Evolutionary conservation across 1,284 basidiomycete genomes (phyloP).

Genomic region (Moesziomyces sp.): DNA sequence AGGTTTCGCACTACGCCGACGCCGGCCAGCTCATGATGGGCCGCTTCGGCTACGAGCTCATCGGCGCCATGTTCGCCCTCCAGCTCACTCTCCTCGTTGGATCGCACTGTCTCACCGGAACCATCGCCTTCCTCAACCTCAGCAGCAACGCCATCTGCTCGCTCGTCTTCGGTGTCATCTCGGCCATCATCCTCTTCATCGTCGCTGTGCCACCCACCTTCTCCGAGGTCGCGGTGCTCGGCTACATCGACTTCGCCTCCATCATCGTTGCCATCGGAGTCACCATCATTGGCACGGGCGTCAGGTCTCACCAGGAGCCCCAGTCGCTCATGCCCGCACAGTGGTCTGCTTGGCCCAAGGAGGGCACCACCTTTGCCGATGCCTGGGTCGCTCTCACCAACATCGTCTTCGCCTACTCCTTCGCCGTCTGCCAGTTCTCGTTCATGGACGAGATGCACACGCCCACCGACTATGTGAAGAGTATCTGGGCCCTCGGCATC

Average conservation of each 20-base stretch:
- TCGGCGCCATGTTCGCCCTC: constrained; percentile 55
- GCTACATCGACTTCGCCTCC: constrained; percentile 61
- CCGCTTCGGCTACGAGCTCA: constrained; percentile 48
- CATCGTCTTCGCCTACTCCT: constrained; percentile 63
- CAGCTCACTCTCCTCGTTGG: constrained; percentile 50
- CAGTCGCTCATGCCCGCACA: constrained; percentile 24
- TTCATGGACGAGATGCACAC: constrained; percentile 63
- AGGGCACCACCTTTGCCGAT: constrained; percentile 48
- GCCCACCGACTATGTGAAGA: constrained; percentile 58
- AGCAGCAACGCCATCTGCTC: constrained; percentile 51
- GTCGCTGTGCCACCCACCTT: constrained; percentile 58
- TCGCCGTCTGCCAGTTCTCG: constrained; percentile 57
- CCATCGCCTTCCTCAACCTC: constrained; percentile 54
- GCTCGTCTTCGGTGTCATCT: constrained; percentile 55
- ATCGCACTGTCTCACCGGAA: constrained; percentile 62
- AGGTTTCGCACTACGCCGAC: constrained; percentile 54
- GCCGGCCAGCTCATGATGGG: constrained; percentile 55
- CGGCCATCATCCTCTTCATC: constrained; percentile 59
- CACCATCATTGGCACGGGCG: constrained; percentile 57
- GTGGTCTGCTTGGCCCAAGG: constrained; percentile 56
- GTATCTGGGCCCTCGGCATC: constrained; percentile 52
- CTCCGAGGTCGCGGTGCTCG: constrained; percentile 57
- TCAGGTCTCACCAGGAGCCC: constrained; percentile 26
- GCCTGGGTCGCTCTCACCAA: constrained; percentile 56
- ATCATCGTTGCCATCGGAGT: constrained; percentile 57